Base-by-base conservation (phyloP, 768 basidiomycete genomes). In the Termitomyces heimii region DNA sequence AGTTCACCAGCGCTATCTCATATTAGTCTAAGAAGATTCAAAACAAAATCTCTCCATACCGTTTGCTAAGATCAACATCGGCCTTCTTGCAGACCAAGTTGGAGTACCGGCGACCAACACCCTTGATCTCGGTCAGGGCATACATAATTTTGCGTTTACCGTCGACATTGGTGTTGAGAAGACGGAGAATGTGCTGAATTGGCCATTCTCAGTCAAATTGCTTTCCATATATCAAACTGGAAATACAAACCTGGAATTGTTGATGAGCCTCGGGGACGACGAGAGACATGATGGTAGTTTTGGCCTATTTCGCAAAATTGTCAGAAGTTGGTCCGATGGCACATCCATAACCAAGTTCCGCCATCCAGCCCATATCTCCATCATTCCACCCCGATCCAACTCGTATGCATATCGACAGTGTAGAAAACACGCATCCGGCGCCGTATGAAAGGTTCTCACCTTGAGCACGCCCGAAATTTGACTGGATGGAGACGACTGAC, bases 21-120 rank as follows among this genome's bases (percentile, higher is more conserved):
- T 39, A 26, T 51, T 9, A 56, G 18, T 5, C 2, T 8, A 32
- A 12, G 9, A 18, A 34, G 10, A 48, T 18, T 22, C 12, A 18
- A 10, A 18, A 34, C n/a, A 52, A 26, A 8, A 34, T 5, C 22
- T 61, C 29, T 32, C 56, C 88, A 60, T 68, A 98, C 97, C 97
- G 92, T 80, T 99, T 99, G 82, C 84, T 93, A 60, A 99, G 84
- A 70, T 98, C 96, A 42, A 99, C 93, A 78, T 98, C 97, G 60
- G 97, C 97, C 82, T 99, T 99, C 79, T 98, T 98, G 86, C 97
- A 98, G 66, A 98, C 96, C 68, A 98, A 77, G 79, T 98, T 98
- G 70, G 97, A 88, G 78, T 98, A 99, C 54, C 97, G 90, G 63
- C 97, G 89, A 68, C 97, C 97, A 60, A 99, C 97, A 85, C 97